These are phyloP conservation scores for Claviceps sp. DNA, from an alignment of 2,329 filamentous ascomycete species.

Conservation along the genomic window DNA sequence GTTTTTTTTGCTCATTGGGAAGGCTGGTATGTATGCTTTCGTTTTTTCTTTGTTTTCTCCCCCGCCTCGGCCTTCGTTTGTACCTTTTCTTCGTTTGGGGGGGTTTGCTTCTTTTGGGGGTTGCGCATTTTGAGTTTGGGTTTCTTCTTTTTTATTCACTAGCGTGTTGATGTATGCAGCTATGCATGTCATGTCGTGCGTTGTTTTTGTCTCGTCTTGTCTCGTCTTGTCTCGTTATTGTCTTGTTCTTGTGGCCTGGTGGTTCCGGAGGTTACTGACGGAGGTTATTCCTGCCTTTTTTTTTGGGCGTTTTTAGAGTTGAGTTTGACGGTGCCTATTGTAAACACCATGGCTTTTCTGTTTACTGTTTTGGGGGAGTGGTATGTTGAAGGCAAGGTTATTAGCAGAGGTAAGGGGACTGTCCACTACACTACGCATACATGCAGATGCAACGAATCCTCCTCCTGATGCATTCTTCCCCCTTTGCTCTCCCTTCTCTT, in stretches of 20 bases:
- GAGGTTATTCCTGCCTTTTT: too few relatives aligned
- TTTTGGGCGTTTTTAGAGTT: constrained; percentile 43
- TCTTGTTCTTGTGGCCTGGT: not conserved
- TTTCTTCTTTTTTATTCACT: too few relatives aligned
- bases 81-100: too few relatives aligned
- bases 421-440: not conserved
- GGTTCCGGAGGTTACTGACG: not conserved
- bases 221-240: not conserved
- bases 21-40: constrained; percentile 54
- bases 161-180: too few relatives aligned
- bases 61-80: not conserved
- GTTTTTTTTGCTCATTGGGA: constrained; percentile 90
- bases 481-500: not conserved
- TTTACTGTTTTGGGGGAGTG: constrained; percentile 92
- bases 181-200: too few relatives aligned
- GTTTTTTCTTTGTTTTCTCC: not conserved
- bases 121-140: not conserved
- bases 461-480: too few relatives aligned
- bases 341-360: constrained; percentile 87
- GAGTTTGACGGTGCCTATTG: constrained; percentile 86
- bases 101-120: not conserved
- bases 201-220: too few relatives aligned
- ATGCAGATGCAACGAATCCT: not conserved
- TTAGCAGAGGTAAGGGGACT: constrained; percentile 51
- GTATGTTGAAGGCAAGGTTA: constrained; percentile 86